Evolutionary conservation across 805 yeast genomes (phyloP).

Genomic region (Wickerhamiella azyma): DNA sequence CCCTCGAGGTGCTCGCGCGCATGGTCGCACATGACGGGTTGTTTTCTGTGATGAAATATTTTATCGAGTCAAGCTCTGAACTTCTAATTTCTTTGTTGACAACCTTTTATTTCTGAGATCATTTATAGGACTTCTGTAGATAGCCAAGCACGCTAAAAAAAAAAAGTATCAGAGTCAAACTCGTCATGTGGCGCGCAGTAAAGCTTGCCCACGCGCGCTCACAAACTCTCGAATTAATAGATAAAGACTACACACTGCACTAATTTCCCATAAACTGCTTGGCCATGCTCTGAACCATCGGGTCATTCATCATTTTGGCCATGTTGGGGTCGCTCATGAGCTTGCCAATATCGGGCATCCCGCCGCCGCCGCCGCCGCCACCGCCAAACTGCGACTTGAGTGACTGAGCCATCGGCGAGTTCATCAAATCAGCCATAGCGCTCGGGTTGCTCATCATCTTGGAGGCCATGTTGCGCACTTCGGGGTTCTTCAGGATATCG

Average conservation of each 20-base stretch:
- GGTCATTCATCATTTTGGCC: slow-evolving; percentile 8
- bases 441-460: slow-evolving; percentile 75
- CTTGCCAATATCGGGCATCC: slow-evolving; percentile 5
- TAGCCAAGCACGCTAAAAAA: no score
- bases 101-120: slow-evolving; percentile 8
- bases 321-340: slow-evolving; percentile 7
- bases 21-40: slow-evolving; percentile 22
- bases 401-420: slow-evolving; percentile 43
- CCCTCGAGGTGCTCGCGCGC: slow-evolving; percentile 7
- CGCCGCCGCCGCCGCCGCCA: slow-evolving; percentile 6
- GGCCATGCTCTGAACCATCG: slow-evolving; percentile 9
- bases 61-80: slow-evolving; percentile 26
- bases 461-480: slow-evolving; percentile 77
- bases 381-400: slow-evolving; percentile 7
- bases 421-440: slow-evolving; percentile 60
- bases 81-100: slow-evolving; percentile 11
- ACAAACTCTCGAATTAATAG: no score
- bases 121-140: no score
- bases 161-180: no score
- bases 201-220: no score
- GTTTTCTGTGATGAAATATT: slow-evolving; percentile 21
- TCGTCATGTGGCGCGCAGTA: no score
- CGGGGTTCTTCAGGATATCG: slow-evolving; percentile 79
- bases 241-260: no score
- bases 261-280: slow-evolving; percentile 9